Conservation (phyloP, 208 protist genomes). For the Leptomonas pyrrhocoris region DNA sequence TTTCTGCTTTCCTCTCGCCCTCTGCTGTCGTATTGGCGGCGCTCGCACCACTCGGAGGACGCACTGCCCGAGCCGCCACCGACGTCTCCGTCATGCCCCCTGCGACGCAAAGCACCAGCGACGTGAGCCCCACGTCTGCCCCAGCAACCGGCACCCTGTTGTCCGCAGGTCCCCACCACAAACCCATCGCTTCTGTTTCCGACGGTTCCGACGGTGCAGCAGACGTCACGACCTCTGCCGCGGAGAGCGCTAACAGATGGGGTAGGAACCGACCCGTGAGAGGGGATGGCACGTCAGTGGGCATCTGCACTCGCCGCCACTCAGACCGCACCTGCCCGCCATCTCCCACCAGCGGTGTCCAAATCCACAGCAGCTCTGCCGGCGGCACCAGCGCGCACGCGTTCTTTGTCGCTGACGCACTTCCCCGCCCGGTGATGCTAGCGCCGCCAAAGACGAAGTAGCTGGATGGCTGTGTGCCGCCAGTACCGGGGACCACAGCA, state of each 20-base stretch:
- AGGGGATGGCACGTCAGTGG: constrained; percentile 18
- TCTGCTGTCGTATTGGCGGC: not conserved
- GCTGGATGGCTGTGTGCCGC: constrained; percentile 21
- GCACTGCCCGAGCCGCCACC: not conserved
- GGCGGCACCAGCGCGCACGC: constrained; percentile 29
- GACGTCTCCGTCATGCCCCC: constrained; percentile 15
- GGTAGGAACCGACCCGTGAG: constrained; percentile 46
- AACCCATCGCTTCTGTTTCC: not conserved
- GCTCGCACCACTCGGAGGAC: not conserved
- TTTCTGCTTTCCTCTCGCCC: not conserved
- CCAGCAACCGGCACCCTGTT: not conserved
- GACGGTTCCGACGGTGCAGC: not conserved
- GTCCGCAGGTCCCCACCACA: not conserved
- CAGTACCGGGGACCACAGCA: constrained; percentile 42
- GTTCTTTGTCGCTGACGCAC: not conserved
- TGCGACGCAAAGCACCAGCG: constrained; percentile 26
- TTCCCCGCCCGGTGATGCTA: not conserved
- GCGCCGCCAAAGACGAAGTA: constrained; percentile 41
- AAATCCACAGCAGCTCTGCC: constrained; percentile 68
- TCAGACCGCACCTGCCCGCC: constrained; percentile 18
- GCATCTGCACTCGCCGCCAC: constrained; percentile 53
- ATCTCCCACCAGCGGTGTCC: constrained; percentile 23
- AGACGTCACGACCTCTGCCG: constrained; percentile 20
- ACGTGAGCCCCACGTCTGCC: constrained; percentile 8
- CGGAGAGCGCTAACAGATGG: constrained; percentile 33